These are phyloP conservation scores for Phytophthora kernoviae DNA, from an alignment of 352 stramenopile genomes.

Conservation along the genomic window DNA sequence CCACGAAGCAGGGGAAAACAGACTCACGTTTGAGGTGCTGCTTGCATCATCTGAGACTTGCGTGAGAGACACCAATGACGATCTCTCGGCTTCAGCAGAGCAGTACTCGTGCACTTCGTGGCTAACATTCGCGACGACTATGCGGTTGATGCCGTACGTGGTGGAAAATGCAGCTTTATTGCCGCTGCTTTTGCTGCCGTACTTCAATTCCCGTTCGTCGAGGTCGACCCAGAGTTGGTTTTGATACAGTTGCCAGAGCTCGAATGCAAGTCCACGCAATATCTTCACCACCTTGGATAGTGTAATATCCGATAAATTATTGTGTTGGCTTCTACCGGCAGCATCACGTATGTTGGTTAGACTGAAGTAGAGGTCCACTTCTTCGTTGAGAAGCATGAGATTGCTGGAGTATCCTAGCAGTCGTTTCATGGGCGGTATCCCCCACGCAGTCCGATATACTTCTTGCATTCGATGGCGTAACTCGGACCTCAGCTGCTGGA, in stretches of 20 bases:
- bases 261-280: conserved; percentile 51
- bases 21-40: conserved; percentile 15
- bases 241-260: conserved; percentile 80
- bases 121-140: conserved; percentile 63
- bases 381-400: conserved; percentile 72
- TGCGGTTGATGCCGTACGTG: conserved; percentile 55
- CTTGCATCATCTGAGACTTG: conserved; percentile 15
- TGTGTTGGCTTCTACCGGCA: not conserved
- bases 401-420: conserved; percentile 59
- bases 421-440: conserved; percentile 49
- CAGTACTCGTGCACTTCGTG: conserved; percentile 50
- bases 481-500: conserved; percentile 29
- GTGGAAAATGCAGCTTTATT: conserved; percentile 53
- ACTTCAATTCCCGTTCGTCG: conserved; percentile 61
- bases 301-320: conserved; percentile 14
- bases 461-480: conserved; percentile 69
- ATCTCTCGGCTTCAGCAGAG: conserved; percentile 2
- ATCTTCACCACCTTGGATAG: conserved; percentile 32
- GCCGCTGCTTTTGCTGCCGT: conserved; percentile 51
- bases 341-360: conserved; percentile 14
- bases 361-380: conserved; percentile 65
- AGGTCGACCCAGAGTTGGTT: conserved; percentile 78
- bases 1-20: conserved; percentile 67
- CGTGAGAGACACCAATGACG: not conserved
- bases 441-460: conserved; percentile 69